Percentiles rank a stretch among this genome's conserved stretches.
Evolutionary conservation across 2,329 filamentous ascomycete species (phyloP).

Genomic region (Hymenoscyphus fructigenus): DNA sequence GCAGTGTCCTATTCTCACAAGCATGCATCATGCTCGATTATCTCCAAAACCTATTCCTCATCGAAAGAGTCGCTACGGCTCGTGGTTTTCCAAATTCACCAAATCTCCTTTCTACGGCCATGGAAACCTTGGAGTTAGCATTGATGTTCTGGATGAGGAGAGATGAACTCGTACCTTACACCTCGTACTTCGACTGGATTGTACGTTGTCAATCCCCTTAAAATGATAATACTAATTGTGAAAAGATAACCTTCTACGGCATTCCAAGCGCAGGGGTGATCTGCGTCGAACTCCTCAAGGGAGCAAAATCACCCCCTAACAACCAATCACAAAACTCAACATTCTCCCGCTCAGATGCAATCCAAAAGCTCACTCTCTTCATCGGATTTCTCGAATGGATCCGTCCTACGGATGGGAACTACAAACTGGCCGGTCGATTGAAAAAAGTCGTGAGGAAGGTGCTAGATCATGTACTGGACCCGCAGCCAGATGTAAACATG

Average conservation of each 20-base stretch:
- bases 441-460: slow-evolving; percentile 28
- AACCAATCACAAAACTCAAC: not conserved
- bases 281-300: slow-evolving; percentile 33
- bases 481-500: not conserved
- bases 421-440: slow-evolving; percentile 27
- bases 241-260: slow-evolving; percentile 27
- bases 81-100: slow-evolving; percentile 26
- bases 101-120: slow-evolving; percentile 29
- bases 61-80: slow-evolving; percentile 31
- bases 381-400: slow-evolving; percentile 36
- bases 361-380: slow-evolving; percentile 35
- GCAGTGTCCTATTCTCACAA: slow-evolving; percentile 23
- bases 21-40: slow-evolving; percentile 25
- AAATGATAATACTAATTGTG: not conserved
- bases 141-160: slow-evolving; percentile 33
- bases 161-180: slow-evolving; percentile 28
- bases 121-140: slow-evolving; percentile 32
- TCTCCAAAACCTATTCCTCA: slow-evolving; percentile 34
- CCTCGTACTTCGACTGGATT: slow-evolving; percentile 32
- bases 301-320: not conserved
- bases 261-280: slow-evolving; percentile 33
- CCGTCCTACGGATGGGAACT: slow-evolving; percentile 34
- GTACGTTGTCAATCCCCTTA: slow-evolving; percentile 18
- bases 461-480: slow-evolving; percentile 30
- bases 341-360: slow-evolving; percentile 31